Percentiles rank a stretch among this genome's conserved stretches.
These are phyloP conservation scores for Cryptococcus sp. DNA, from an alignment of 1,284 basidiomycete species.

Conservation along the genomic window DNA sequence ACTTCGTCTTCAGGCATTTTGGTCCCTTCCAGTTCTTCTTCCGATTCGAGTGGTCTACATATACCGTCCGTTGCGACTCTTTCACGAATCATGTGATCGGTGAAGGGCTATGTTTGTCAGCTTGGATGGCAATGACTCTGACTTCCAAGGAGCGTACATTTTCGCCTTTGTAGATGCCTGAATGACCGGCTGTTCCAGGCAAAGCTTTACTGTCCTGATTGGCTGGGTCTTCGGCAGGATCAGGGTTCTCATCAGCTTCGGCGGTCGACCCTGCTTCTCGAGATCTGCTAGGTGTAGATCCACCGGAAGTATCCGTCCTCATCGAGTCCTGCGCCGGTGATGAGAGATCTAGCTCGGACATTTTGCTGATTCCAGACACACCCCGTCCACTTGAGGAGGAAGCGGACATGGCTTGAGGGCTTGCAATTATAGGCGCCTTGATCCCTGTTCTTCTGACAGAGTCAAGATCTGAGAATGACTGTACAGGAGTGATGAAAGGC, in stretches of 20 bases:
- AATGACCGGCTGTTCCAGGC: conserved; percentile 61
- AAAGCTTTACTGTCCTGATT: conserved; percentile 20
- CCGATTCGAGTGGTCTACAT: conserved; percentile 71
- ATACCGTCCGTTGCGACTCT: conserved; percentile 73
- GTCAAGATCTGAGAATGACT: neutral
- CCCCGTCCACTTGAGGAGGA: neutral
- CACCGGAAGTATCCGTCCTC: neutral
- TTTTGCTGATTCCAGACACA: neutral
- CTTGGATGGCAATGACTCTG: neutral
- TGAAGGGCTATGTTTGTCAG: conserved; percentile 26
- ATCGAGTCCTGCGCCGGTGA: neutral
- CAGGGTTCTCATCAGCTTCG: conserved; percentile 51
- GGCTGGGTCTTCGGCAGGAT: conserved; percentile 47
- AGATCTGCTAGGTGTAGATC: neutral
- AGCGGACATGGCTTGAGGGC: neutral
- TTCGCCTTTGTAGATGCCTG: conserved; percentile 55
- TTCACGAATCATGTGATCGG: conserved; percentile 72
- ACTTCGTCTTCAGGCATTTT: conserved; percentile 58
- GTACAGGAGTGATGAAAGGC: conserved; percentile 1
- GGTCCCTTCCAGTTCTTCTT: conserved; percentile 62
- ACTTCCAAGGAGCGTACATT: conserved; percentile 47
- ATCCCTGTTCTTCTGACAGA: neutral
- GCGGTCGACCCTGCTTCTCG: neutral
- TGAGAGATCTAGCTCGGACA: neutral
- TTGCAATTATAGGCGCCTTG: neutral